Conservation (phyloP, 2,329 filamentous ascomycete genomes). For the Verticillium isaacii region DNA sequence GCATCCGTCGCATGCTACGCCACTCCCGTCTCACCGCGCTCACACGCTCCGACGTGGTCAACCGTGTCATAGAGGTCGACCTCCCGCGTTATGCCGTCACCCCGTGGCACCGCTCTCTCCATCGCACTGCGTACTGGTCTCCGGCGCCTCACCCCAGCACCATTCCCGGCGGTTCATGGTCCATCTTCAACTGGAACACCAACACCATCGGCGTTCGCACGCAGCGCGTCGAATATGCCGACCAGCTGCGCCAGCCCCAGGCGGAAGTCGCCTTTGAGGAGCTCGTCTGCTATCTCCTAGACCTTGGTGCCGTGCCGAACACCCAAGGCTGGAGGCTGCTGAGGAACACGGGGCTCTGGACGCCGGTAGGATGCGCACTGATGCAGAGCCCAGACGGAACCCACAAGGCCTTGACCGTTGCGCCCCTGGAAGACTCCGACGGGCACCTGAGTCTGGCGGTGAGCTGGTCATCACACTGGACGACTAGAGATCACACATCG, state of each 20-base stretch:
- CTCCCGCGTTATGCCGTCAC: conserved; percentile 60
- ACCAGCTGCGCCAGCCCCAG: conserved; percentile 48
- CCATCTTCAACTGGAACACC: conserved; percentile 62
- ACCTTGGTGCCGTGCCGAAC: conserved; percentile 58
- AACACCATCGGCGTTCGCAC: conserved; percentile 57
- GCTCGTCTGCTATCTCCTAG: conserved; percentile 56
- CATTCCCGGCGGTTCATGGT: conserved; percentile 60
- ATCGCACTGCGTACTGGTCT: conserved; percentile 54
- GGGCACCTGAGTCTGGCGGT: conserved; percentile 54
- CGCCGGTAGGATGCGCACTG: conserved; percentile 52
- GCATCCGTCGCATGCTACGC: conserved; percentile 54
- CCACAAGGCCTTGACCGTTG: conserved; percentile 46
- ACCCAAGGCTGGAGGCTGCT: conserved; percentile 54
- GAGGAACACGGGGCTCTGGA: conserved; percentile 54
- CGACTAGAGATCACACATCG: conserved; percentile 42
- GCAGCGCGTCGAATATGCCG: conserved; percentile 59
- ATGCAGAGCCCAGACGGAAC: conserved; percentile 47
- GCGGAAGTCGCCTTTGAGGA: conserved; percentile 53
- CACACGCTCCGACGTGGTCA: conserved; percentile 59
- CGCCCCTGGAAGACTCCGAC: conserved; percentile 54
- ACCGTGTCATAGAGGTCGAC: conserved; percentile 62
- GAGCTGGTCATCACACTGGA: conserved; percentile 52
- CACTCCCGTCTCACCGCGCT: conserved; percentile 53
- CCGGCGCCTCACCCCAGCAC: conserved; percentile 44
- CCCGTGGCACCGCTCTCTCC: conserved; percentile 49